Evolutionary conservation across 371 early-diverging fungal genomes (phyloP), one percentile per base, ranked within the genome.

Genomic region (Blakeslea trispora): DNA sequence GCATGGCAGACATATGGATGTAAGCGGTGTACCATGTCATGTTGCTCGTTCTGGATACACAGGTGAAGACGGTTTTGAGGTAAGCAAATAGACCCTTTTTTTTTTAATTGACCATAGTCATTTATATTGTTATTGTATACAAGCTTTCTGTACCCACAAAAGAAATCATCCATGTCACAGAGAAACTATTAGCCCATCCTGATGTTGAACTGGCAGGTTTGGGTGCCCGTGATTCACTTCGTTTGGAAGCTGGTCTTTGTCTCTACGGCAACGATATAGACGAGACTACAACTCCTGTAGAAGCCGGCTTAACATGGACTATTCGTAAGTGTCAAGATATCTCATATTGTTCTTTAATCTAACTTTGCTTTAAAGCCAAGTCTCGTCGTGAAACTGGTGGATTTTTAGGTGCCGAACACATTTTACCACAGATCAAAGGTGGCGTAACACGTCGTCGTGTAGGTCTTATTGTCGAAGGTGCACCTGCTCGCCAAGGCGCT

Each of bases 21-120:
- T 97, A 51, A 82, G 79, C 45, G 94, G 94, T 50, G 79, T 92
- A 21, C 83, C 84, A 11, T 90, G 89, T 66, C 95, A 95, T 62
- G 87, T 97, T 31, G 91, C 97, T 37, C 90, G 99, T 40, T 95
- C 93, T 32, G 99, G 99, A 19, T 98, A 98, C 80, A 98, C 99
- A 52, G 99, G 99, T 49, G 99, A 98, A 75, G 99, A 98, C 74
- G 99, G 99, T n/a, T 97, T 98, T 67, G 99, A 98, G 83, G 91
- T 92, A 66, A 49, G n/a, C n/a, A n/a, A n/a, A n/a, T n/a, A n/a
- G n/a, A n/a, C n/a, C n/a, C n/a, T n/a, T n/a, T n/a, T n/a, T n/a
- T n/a, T n/a, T n/a, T n/a, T n/a, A n/a, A n/a, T n/a, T n/a, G n/a
- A n/a, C n/a, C n/a, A n/a, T n/a, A n/a, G n/a, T n/a, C n/a, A n/a